Evolutionary conservation across 768 basidiomycete species (phyloP), one percentile per base, ranked within the genome.

Genomic region (Obba rivulosa): DNA sequence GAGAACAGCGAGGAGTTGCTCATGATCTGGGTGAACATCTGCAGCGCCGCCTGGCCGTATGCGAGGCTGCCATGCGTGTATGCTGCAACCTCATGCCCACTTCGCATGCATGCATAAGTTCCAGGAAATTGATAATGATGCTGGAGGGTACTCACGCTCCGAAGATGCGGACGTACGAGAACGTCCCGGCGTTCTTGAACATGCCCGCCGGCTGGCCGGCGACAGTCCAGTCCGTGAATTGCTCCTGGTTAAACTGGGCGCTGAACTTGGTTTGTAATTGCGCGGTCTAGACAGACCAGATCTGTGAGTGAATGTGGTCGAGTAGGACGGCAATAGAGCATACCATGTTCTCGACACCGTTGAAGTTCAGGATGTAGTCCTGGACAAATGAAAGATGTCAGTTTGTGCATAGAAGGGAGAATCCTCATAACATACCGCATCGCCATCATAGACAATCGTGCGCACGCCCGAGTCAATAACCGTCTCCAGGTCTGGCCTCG

Each of bases 331-430:
- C 34, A 39, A 37, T 14, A 28, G 22, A 8, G 31, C 48, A 38
- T 56, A 79, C 78, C 78, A 81, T 78, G 2, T 73, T 71, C 63
- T 81, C 79, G 16, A 81, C 71, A 11, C 81, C 79, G 28, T 69
- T 58, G 54, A 66, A 80, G 59, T 81, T 83, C 46, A 74, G 57
- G 51, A 79, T 76, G 56, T 71, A 78, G 57, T 80, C 77, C 61
- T 64, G 35, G 4, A 21, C 17, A 20, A 8, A 34, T 28, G 16
- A 35, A 23, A 20, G 43, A 4, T 10, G 18, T 38, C 34, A 37
- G 20, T 5, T 34, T 35, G 34, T 17, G 35, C 43, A 5, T 3
- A 31, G 13, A 9, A 3, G 43, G 43, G 41, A 34, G 16, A 48
- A 28, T n/a, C 24, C n/a, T n/a, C n/a, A n/a, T n/a, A 13, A 60